Conservation (phyloP, 306 rosid species). For the Acacia confusa region DNA sequence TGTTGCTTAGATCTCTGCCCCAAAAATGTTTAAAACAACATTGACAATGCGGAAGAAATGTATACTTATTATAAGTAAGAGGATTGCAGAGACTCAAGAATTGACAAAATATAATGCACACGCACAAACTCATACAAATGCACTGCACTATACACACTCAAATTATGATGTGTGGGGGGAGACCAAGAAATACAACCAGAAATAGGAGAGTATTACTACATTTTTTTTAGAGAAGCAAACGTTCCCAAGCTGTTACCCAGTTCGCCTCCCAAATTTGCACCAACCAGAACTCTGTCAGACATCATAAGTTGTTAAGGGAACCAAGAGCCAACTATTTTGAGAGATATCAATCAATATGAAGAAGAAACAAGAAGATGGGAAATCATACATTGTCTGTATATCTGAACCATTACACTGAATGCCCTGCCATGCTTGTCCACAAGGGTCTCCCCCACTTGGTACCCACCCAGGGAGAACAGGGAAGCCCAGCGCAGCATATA, state of each 20-base stretch:
- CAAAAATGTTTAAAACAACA: conserved; percentile 35
- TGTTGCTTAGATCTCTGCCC: conserved; percentile 92
- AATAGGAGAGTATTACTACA: conserved; percentile 54
- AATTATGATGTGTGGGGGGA: neutral
- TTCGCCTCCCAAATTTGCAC: conserved; percentile 89
- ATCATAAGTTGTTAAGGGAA: conserved; percentile 34
- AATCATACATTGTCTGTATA: conserved; percentile 69
- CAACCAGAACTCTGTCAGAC: conserved; percentile 70
- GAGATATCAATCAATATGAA: conserved; percentile 18
- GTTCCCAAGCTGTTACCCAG: conserved; percentile 64
- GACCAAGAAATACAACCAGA: neutral
- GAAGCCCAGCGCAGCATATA: conserved; percentile 64
- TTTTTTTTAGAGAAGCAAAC: conserved; percentile 62
- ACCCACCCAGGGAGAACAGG: conserved; percentile 93
- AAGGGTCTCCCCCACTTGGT: conserved; percentile 86
- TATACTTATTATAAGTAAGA: conserved; percentile 13
- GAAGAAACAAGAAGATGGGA: conserved; percentile 20
- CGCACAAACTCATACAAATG: neutral
- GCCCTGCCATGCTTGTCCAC: conserved; percentile 97
- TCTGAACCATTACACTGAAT: conserved; percentile 64
- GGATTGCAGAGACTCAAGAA: conserved; percentile 11
- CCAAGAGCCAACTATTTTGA: conserved; percentile 4
- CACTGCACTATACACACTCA: neutral
- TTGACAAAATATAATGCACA: conserved; percentile 2
- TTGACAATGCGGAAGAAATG: conserved; percentile 10